These are phyloP conservation scores for Capronia coronata DNA, from an alignment of 2,329 filamentous ascomycete genomes.

Conservation along the genomic window DNA sequence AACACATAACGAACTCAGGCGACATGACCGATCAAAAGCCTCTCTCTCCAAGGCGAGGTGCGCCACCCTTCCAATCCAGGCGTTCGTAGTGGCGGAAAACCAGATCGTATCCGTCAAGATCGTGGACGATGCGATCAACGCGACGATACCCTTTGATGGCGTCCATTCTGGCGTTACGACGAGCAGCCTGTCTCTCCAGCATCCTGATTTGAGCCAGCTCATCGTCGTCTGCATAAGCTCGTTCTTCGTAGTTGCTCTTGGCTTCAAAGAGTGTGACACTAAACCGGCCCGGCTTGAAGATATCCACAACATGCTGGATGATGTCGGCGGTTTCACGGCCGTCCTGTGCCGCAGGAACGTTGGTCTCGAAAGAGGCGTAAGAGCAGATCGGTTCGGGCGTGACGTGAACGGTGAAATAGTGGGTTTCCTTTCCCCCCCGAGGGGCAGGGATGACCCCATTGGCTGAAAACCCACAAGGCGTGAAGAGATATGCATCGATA, in stretches of 20 bases:
- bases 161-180: constrained; percentile 57
- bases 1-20: no score
- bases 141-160: constrained; percentile 77
- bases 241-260: constrained; percentile 52
- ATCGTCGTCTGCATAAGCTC: constrained; percentile 32
- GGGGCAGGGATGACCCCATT: constrained; percentile 89
- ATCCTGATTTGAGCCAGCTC: constrained; percentile 35
- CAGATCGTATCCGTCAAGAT: constrained; percentile 93
- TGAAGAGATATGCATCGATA: constrained; percentile 94
- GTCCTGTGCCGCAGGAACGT: constrained; percentile 81
- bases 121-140: constrained; percentile 91
- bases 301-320: constrained; percentile 85
- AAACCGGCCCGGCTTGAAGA: constrained; percentile 97
- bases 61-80: constrained; percentile 67
- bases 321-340: constrained; percentile 85
- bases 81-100: constrained; percentile 96
- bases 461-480: constrained; percentile 92
- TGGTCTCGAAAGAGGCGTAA: constrained; percentile 97
- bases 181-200: constrained; percentile 39
- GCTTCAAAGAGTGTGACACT: constrained; percentile 95
- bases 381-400: constrained; percentile 96
- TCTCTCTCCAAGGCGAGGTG: constrained; percentile 54
- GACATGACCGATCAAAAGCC: constrained; percentile 3
- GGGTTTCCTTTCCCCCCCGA: constrained; percentile 52
- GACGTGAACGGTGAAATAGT: constrained; percentile 98